Conservation (phyloP, 225 moss, liverwort and hornwort genomes). For the Polytrichum commune region DNA sequence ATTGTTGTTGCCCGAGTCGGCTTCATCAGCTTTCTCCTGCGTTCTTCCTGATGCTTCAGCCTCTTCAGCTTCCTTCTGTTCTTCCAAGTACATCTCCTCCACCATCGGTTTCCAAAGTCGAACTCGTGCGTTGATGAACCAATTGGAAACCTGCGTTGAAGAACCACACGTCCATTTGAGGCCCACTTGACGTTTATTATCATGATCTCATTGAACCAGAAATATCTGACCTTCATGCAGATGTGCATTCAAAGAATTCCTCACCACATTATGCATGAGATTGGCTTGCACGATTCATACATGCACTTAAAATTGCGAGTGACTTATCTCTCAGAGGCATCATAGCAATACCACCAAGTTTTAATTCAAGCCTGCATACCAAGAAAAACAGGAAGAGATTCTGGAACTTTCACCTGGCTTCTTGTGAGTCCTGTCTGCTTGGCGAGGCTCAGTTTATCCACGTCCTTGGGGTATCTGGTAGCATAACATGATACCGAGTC, state of each 20-base stretch:
- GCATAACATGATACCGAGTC: neutral
- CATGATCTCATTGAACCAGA: no score
- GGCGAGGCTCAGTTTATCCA: constrained; percentile 72
- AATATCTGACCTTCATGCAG: no score
- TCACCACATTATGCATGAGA: no score
- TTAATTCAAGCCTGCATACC: no score
- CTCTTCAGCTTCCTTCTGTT: constrained; percentile 51
- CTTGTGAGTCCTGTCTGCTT: constrained; percentile 78
- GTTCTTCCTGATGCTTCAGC: constrained; percentile 25
- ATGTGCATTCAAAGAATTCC: no score
- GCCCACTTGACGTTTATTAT: no score
- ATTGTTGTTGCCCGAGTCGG: constrained; percentile 11
- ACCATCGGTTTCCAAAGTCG: constrained; percentile 75
- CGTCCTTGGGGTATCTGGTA: constrained; percentile 80
- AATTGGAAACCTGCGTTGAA: constrained; percentile 52
- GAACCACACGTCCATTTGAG: no score
- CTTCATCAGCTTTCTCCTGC: constrained; percentile 22
- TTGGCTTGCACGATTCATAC: no score
- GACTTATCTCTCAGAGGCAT: no score
- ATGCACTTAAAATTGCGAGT: no score
- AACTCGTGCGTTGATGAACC: constrained; percentile 70
- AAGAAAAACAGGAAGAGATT: no score
- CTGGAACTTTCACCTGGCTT: constrained; percentile 55
- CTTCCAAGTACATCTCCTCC: constrained; percentile 73
- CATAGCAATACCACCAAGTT: no score